phyloP scores from a whole-genome alignment of 129 eudicot species.

The Gnaphalium uliginosum region DNA sequence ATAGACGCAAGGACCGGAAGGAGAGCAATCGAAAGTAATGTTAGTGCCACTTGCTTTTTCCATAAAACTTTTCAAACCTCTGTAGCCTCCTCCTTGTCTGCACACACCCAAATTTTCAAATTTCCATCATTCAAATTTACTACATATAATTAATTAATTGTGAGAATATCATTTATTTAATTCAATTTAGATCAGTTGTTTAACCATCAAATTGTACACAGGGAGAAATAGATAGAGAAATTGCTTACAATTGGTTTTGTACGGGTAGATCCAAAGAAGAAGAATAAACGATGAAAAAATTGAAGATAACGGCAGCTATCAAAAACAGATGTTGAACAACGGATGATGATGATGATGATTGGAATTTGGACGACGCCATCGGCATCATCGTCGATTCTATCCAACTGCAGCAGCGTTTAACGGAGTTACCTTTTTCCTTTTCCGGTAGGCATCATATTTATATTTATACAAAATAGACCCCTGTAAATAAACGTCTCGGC shows the following conservation, averaged over 20 bases:
- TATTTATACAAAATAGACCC: too few relatives aligned
- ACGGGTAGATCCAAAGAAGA: slow-evolving; percentile 36
- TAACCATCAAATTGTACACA: neutral
- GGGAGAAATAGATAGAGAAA: neutral
- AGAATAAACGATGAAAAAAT: slow-evolving; percentile 15
- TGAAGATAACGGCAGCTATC: slow-evolving; percentile 14
- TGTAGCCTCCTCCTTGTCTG: slow-evolving; percentile 28
- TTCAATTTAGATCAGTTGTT: neutral
- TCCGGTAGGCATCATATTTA: neutral
- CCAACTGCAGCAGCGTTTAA: neutral
- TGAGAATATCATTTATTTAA: neutral
- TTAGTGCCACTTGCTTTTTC: slow-evolving; percentile 63
- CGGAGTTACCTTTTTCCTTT: neutral
- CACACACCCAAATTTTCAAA: neutral
- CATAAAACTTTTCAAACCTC: slow-evolving; percentile 63
- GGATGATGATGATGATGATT: neutral
- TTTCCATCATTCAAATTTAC: neutral
- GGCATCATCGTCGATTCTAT: neutral
- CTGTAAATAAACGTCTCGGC: too few relatives aligned
- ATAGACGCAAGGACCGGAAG: slow-evolving; percentile 89
- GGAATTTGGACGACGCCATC: slow-evolving; percentile 34
- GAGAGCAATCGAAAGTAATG: slow-evolving; percentile 81
- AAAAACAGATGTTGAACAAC: slow-evolving; percentile 5
- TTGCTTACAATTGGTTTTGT: slow-evolving; percentile 37
- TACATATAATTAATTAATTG: too few relatives aligned